phyloP scores from a whole-genome alignment of 2,329 filamentous ascomycete species.

The Fusarium sp. region DNA sequence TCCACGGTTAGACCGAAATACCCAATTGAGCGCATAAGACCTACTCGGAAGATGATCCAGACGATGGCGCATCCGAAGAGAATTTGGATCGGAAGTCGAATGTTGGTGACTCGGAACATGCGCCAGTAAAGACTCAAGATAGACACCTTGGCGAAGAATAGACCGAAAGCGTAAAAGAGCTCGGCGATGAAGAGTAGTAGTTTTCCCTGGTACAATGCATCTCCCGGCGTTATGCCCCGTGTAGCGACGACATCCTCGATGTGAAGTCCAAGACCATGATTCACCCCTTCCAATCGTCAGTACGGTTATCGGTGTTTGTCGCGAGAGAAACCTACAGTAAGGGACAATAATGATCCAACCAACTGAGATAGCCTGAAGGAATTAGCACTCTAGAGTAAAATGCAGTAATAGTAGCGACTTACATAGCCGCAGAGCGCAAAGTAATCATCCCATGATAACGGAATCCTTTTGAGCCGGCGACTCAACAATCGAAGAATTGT shows the following conservation, averaged over 20 bases:
- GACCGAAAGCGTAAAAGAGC: conserved; percentile 43
- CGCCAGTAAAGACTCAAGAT: conserved; percentile 48
- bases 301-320: too few species aligned
- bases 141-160: conserved; percentile 45
- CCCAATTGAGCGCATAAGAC: fast-evolving
- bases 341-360: conserved; percentile 34
- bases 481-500: conserved; percentile 25
- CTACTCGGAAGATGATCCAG: conserved; percentile 45
- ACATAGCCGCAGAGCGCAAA: conserved; percentile 38
- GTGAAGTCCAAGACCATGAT: conserved; percentile 30
- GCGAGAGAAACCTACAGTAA: conserved; percentile 13
- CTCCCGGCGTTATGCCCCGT: not conserved
- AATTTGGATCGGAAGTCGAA: conserved; percentile 43
- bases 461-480: conserved; percentile 28
- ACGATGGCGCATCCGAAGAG: conserved; percentile 39
- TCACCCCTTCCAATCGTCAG: conserved; percentile 27
- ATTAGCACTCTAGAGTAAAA: not conserved
- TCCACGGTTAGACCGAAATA: not conserved
- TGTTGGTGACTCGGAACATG: conserved; percentile 42
- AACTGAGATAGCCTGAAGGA: conserved; percentile 14
- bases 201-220: conserved; percentile 1
- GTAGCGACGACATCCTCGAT: conserved; percentile 7
- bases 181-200: conserved; percentile 39
- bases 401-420: not conserved
- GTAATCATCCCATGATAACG: conserved; percentile 34